These are phyloP conservation scores for Piper betle DNA, from an alignment of 164 flowering plant genomes.

Conservation along the genomic window DNA sequence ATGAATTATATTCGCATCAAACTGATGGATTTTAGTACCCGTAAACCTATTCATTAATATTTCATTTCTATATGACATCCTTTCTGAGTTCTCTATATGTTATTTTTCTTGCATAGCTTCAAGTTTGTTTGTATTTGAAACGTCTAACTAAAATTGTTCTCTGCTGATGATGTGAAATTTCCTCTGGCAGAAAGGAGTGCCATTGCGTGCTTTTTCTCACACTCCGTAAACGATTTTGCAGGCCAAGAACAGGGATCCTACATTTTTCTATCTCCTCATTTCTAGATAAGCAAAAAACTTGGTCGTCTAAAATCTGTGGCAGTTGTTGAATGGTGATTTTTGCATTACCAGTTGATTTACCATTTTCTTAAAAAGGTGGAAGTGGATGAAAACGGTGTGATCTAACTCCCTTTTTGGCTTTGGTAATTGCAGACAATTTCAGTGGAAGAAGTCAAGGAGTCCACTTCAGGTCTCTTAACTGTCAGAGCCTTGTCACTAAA, in stretches of 20 bases:
- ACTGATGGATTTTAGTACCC: neutral
- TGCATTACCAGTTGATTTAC: neutral
- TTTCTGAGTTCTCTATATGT: too few species aligned
- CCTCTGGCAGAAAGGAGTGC: slow-evolving; percentile 81
- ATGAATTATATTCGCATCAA: neutral
- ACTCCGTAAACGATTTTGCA: slow-evolving; percentile 93
- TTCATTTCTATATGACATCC: too few species aligned
- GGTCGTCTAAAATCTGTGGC: neutral
- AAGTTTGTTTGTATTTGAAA: too few species aligned
- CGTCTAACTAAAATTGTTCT: too few species aligned
- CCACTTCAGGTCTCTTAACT: neutral
- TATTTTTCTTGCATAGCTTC: too few species aligned
- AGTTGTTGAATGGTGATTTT: neutral
- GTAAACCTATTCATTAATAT: neutral
- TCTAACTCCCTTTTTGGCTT: neutral
- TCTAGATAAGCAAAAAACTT: neutral
- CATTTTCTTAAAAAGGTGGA: neutral
- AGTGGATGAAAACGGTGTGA: neutral
- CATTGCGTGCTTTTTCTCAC: slow-evolving; percentile 99
- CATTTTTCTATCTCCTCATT: neutral
- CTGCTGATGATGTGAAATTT: neutral
- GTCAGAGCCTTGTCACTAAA: neutral
- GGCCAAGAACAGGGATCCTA: slow-evolving; percentile 73
- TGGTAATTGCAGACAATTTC: neutral
- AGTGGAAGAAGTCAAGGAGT: neutral